Percentiles rank a stretch among this genome's conserved stretches.
phyloP scores from a whole-genome alignment of 352 stramenopile species.

The Saprolegnia parasitica region DNA sequence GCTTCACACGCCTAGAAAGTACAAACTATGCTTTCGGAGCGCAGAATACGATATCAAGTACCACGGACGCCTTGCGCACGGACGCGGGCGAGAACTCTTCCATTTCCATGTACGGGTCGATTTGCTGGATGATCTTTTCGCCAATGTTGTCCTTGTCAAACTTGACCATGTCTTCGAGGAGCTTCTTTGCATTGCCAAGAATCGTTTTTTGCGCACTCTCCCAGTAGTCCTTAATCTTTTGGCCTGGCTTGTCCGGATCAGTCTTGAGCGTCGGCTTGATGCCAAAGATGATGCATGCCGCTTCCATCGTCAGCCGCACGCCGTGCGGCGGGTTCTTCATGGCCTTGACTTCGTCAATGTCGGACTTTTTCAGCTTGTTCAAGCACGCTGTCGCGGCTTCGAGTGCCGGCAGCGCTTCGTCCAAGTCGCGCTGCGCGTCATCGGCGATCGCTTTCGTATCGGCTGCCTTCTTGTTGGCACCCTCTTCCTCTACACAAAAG shows the following conservation, averaged over 20 bases:
- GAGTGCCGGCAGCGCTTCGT: constrained; percentile 88
- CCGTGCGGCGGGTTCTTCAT: constrained; percentile 84
- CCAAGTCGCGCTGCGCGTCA: constrained; percentile 88
- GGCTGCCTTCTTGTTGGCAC: constrained; percentile 87
- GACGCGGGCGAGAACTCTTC: constrained; percentile 85
- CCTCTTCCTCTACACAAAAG: constrained; percentile 66
- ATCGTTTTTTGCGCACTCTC: constrained; percentile 86
- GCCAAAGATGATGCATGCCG: constrained; percentile 92
- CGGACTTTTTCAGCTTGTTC: constrained; percentile 88
- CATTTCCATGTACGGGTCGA: constrained; percentile 88
- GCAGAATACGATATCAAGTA: neutral
- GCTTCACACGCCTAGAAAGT: constrained; percentile 73
- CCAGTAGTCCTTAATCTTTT: constrained; percentile 90
- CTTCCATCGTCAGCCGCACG: constrained; percentile 88
- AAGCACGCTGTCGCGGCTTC: constrained; percentile 90
- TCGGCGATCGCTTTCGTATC: constrained; percentile 91
- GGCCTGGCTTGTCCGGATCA: constrained; percentile 82
- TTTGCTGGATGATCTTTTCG: constrained; percentile 81
- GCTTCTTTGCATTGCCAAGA: constrained; percentile 80
- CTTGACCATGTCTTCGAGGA: constrained; percentile 87
- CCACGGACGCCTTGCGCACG: constrained; percentile 85
- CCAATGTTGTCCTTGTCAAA: constrained; percentile 88
- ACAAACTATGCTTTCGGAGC: no score
- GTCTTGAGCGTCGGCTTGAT: constrained; percentile 89
- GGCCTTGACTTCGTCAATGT: constrained; percentile 91